Evolutionary conservation across 2,329 filamentous ascomycete genomes (phyloP).

Genomic region (Cephalotrichum gorgonifer): DNA sequence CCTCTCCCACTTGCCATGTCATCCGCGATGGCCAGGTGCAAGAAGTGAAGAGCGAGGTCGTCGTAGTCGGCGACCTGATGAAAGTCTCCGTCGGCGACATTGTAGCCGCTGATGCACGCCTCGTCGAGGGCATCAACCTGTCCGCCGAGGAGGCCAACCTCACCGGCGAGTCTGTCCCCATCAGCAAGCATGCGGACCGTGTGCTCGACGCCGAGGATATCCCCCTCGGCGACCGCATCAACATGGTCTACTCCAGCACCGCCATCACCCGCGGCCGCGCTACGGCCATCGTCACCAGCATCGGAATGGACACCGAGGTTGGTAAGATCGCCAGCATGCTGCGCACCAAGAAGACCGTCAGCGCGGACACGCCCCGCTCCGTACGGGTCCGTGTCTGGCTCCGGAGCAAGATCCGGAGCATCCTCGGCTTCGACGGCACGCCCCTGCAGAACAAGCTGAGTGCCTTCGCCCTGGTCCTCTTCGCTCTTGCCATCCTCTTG

Average conservation of each 20-base stretch:
- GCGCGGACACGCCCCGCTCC: conserved; percentile 20
- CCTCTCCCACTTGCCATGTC: conserved; percentile 49
- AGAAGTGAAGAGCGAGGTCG: conserved; percentile 40
- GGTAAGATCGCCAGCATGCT: conserved; percentile 66
- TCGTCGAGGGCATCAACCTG: conserved; percentile 59
- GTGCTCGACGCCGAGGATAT: conserved; percentile 42
- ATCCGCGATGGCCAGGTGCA: conserved; percentile 41
- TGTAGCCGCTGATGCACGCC: conserved; percentile 57
- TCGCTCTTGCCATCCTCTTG: conserved; percentile 56
- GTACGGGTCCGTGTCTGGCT: conserved; percentile 34
- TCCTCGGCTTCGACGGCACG: conserved; percentile 63
- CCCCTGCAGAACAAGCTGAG: conserved; percentile 77
- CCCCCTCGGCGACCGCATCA: conserved; percentile 58
- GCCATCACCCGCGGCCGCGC: conserved; percentile 63
- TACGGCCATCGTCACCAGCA: conserved; percentile 57
- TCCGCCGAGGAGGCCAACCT: conserved; percentile 67
- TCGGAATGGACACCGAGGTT: conserved; percentile 66
- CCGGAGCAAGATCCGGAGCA: conserved; percentile 33
- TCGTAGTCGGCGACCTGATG: conserved; percentile 59
- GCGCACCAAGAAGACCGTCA: conserved; percentile 41
- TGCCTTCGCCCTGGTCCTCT: conserved; percentile 74
- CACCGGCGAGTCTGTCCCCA: conserved; percentile 63
- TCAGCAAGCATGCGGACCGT: conserved; percentile 52
- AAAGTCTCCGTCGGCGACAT: conserved; percentile 55
- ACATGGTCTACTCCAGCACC: conserved; percentile 62